Evolutionary conservation across 148 eudicot species (phyloP).

Genomic region (Fagopyrum esculentum): DNA sequence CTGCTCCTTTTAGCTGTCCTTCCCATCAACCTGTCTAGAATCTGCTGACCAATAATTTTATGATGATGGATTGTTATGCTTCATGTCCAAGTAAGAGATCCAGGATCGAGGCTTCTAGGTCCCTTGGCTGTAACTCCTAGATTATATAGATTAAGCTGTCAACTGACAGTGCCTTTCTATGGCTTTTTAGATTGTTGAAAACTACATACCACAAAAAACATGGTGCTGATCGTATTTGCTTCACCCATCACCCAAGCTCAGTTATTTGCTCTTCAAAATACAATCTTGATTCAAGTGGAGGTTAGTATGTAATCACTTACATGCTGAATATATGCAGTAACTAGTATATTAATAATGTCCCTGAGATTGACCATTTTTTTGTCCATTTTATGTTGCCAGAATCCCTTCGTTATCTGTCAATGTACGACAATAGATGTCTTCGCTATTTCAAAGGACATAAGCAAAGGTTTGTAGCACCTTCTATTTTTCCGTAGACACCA

Average conservation of each 20-base stretch:
- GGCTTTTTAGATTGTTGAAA: conserved; percentile 66
- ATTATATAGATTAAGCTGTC: not conserved
- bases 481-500: not conserved
- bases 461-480: conserved; percentile 56
- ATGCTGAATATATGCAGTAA: not conserved
- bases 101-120: not conserved
- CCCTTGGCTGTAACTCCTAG: not conserved
- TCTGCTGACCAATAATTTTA: not conserved
- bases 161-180: not conserved
- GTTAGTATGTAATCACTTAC: conserved; percentile 24
- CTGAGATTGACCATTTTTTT: not conserved
- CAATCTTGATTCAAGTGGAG: conserved; percentile 70
- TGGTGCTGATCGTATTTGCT: conserved; percentile 95
- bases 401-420: conserved; percentile 81
- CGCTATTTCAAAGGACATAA: conserved; percentile 97
- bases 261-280: conserved; percentile 80
- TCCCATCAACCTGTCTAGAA: not conserved
- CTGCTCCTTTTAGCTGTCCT: conserved; percentile 15
- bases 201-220: conserved; percentile 93
- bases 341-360: not conserved
- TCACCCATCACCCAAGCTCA: conserved; percentile 90
- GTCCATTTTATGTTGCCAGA: conserved; percentile 35
- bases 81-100: not conserved
- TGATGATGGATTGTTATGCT: not conserved
- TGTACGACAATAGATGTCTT: conserved; percentile 92